phyloP scores from a whole-genome alignment of 2,329 filamentous ascomycete species.

The Fusarium sulawesiense region DNA sequence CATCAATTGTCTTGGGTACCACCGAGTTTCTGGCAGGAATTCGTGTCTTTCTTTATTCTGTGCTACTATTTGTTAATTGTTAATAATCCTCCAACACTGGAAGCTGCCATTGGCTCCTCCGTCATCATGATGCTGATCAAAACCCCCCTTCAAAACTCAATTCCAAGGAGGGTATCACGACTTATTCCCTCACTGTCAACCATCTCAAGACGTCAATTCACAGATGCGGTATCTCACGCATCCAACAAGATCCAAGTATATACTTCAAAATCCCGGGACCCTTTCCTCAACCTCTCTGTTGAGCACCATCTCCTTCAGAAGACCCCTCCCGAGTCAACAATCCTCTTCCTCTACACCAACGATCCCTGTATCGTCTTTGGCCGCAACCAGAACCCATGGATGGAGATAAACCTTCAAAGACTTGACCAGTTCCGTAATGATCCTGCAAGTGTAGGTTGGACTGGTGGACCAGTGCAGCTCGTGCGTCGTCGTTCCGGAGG shows the following conservation, averaged over 20 bases:
- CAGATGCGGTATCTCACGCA: constrained; percentile 55
- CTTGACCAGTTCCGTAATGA: constrained; percentile 54
- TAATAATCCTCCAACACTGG: not conserved
- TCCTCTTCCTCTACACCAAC: constrained; percentile 92
- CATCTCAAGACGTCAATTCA: constrained; percentile 48
- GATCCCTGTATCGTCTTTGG: constrained; percentile 89
- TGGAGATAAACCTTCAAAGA: constrained; percentile 81
- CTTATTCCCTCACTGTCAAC: constrained; percentile 15
- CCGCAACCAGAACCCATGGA: constrained; percentile 97
- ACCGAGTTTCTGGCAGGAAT: constrained; percentile 2
- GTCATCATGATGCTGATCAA: constrained; percentile 23
- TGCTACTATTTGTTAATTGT: not conserved
- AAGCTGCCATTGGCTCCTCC: constrained; percentile 1
- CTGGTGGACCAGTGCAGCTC: constrained; percentile 60
- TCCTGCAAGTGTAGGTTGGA: constrained; percentile 43
- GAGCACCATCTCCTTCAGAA: constrained; percentile 89
- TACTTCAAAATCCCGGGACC: constrained; percentile 75
- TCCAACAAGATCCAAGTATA: constrained; percentile 73
- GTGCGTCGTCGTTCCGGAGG: constrained; percentile 89
- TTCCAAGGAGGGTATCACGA: constrained; percentile 11
- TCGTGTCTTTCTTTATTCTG: not conserved
- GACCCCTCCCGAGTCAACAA: constrained; percentile 75
- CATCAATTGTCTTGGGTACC: constrained; percentile 1
- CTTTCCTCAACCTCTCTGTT: constrained; percentile 91
- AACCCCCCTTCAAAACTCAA: constrained; percentile 17